Evolutionary conservation across 1,139 yeast genomes (phyloP).

Genomic region (Geotrichum citri-aurantii): DNA sequence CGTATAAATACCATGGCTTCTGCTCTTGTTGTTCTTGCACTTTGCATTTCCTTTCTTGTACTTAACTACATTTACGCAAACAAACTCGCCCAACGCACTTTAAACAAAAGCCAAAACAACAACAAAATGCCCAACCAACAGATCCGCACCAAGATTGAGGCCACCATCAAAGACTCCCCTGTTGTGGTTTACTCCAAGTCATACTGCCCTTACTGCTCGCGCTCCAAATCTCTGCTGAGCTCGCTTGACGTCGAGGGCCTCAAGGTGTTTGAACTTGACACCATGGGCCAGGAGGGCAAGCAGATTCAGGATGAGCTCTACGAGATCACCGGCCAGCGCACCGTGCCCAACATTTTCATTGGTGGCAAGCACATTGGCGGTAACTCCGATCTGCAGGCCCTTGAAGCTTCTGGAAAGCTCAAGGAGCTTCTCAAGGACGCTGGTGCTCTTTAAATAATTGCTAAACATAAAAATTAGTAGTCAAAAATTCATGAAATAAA

Average conservation of each 20-base stretch:
- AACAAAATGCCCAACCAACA: constrained; percentile 9
- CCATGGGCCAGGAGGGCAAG: constrained; percentile 43
- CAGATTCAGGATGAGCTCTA: constrained; percentile 73
- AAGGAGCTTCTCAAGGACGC: constrained; percentile 31
- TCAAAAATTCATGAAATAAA: too few relatives aligned
- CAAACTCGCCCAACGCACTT: neutral
- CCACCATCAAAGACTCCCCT: constrained; percentile 7
- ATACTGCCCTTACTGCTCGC: constrained; percentile 29
- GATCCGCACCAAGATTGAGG: constrained; percentile 8
- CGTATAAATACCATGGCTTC: neutral
- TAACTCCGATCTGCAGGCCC: constrained; percentile 72
- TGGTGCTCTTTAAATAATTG: constrained; percentile 11
- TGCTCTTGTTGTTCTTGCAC: neutral
- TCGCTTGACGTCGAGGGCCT: constrained; percentile 24
- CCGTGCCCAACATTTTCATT: constrained; percentile 91
- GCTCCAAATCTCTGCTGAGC: constrained; percentile 29
- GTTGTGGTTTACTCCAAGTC: constrained; percentile 19
- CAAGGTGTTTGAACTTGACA: constrained; percentile 28
- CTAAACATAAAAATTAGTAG: neutral
- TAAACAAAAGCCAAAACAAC: neutral
- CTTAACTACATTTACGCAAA: neutral
- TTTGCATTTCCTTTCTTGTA: neutral
- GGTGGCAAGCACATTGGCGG: constrained; percentile 94
- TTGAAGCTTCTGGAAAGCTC: constrained; percentile 42
- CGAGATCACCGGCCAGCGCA: constrained; percentile 79